Base-by-base conservation (phyloP, 305 asterid species). In the Rubia tinctorum region DNA sequence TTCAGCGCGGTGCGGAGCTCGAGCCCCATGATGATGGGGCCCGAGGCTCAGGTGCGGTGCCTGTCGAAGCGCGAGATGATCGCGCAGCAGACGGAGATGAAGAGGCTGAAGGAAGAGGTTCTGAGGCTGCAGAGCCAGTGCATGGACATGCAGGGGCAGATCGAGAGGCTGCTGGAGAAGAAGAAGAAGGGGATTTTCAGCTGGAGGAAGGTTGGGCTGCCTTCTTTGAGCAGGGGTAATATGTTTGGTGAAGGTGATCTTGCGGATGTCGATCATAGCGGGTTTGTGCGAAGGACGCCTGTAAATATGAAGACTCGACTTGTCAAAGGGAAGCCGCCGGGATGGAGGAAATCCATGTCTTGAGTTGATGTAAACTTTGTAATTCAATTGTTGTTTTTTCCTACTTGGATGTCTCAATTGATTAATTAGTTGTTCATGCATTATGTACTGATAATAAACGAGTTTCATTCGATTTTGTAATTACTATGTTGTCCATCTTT, bases 51-150 rank as follows among this genome's bases (percentile, higher is more conserved):
- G 0, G 73, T 73, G 14, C 73, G 93, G 61, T 88, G 95, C 79
- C 73, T 69, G 27, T 92, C 95, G 5, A 92, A 84, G 82, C 86
- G 90, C 0, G 93, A 88, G 71, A 75, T 81, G 65, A 80, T 67
- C 69, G 18, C 75, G 6, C 95, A 86, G 6, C 88, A 88, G 6
- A 60, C 85, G 78, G 97, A 92, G 61, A 86, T 90, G 42, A 90
- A 77, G 85, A 86, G 81, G 76, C 65, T 92, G 2, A 90, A 83
- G 67, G 95, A 92, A 66, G 92, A 90, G 5, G 85, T 92, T 0
- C 73, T 83, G 0, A 83, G 86, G 84, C 84, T 92, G 20, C 95
- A 90, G 71, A 82, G 87, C 75, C 91, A 86, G 49, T 90, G 96
- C 84, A 80, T 82, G 86, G 69, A 55, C 69, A 84, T 92, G 91